Base-by-base conservation (phyloP, 768 basidiomycete genomes). In the Hericium rajendrae region DNA sequence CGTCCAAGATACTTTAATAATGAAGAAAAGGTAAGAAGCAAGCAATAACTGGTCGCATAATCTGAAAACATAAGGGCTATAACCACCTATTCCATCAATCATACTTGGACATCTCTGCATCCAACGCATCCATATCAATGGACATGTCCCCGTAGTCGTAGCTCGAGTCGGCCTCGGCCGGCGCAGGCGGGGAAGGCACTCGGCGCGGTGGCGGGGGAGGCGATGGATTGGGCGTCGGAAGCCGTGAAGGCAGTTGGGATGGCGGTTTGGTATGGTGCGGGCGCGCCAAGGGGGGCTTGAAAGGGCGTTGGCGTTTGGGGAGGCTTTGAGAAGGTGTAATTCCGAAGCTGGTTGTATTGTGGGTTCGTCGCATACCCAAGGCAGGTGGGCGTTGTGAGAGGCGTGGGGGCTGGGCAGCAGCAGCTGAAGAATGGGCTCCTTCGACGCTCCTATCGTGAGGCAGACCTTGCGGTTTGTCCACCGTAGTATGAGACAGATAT, bases 21-120 rank as follows among this genome's bases (percentile, higher is more conserved):
- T 32, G 32, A 10, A 32, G 6, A 32, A 26, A 32, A 8, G 32
- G 32, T 32, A 10, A 32, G 32, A 32, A 32, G 32, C 32, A 32
- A 32, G 32, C 32, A 32, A 32, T 2, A 32, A 32, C 32, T 8
- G 32, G 20, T 12, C 18, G 6, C 32, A 32, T 32, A 8, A 32
- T 32, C 1, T 32, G 32, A 32, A 6, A 32, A 32, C 32, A 32
- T 32, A 32, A 32, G 32, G 32, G 32, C 69, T 15, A 64, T 56
- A 20, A 50, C 64, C 10, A 63, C 62, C n/a, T 32, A 8, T 32
- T 32, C 32, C 43, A n/a, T 51, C 49, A 51, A n/a, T 51, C 49
- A 24, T 51, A 51, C 49, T 51, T 51, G 15, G 18, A 26, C 49
- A 51, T 51, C 49, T 51, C 49, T 18, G 49, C 49, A 26, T 51